Evolutionary conservation across 805 yeast genomes (phyloP), one percentile per base, ranked within the genome.

Genomic region (Komagataella phaffii): DNA sequence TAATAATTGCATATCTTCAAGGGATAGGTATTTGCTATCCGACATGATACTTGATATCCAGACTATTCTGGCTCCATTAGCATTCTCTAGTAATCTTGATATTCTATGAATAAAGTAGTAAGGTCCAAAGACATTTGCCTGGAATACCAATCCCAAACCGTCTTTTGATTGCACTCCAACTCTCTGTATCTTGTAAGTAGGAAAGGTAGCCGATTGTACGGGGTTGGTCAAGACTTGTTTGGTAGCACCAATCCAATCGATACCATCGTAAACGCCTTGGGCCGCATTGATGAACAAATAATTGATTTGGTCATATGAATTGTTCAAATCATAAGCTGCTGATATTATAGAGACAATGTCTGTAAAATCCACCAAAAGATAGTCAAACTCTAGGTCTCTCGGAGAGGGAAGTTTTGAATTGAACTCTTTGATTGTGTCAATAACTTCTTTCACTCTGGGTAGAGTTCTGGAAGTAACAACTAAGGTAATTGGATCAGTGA

Each of bases 61-160:
- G 24, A 89, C 70, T 44, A 89, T 71, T 52, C 76, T 75, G 0
- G 93, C 89, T 30, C 69, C 66, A 2, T 71, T 69, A 0, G 64
- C 60, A 23, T 60, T 58, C 2, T 67, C 63, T 7, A 66, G 56
- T n/a, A 90, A 66, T 44, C 79, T 66, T 45, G 72, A 64, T 18
- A 91, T 67, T 55, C 77, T 81, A 57, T 85, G 86, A 51, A 90
- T 73, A 51, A 93, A 69, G 64, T 82, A 93, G 69, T 86, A 90
- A 2, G 98, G 98, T 0, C 96, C 96, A 68, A 93, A 88, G n/a
- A 91, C 96, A 62, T 93, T 93, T 4, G 93, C 95, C 66, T 93
- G 96, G 70, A 91, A 93, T 3, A 89, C 88, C 30, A 85, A 69
- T 1, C 98, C 97, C 72, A 91, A 58, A 0, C 79, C 89, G 65